Conservation (phyloP, 139 green algal genomes). For the Tetraselmis chui region DNA sequence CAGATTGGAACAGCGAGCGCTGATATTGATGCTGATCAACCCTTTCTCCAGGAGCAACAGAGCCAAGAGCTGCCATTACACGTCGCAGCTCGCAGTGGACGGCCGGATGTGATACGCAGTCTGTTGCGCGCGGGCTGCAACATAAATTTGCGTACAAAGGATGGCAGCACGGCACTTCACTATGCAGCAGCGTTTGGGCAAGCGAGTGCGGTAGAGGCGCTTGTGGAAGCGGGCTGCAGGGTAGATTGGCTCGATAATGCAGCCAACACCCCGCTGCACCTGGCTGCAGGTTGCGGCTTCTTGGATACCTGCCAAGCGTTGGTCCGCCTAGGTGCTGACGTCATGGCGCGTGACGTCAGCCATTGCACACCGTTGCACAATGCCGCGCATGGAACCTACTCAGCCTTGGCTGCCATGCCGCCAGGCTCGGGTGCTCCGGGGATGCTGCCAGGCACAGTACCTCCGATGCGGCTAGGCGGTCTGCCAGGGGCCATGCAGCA, state of each 20-base stretch:
- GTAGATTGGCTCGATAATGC: conserved; percentile 43
- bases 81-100: conserved; percentile 42
- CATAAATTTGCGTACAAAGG: conserved; percentile 25
- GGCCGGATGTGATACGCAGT: conserved; percentile 31
- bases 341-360: conserved; percentile 40
- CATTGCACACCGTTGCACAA: conserved; percentile 57
- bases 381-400: conserved; percentile 57
- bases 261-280: conserved; percentile 51
- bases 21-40: no score
- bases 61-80: conserved; percentile 48
- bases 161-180: conserved; percentile 47
- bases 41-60: conserved; percentile 12
- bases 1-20: no score
- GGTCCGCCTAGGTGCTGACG: conserved; percentile 37
- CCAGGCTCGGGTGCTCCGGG: not conserved
- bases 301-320: conserved; percentile 42
- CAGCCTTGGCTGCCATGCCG: conserved; percentile 42
- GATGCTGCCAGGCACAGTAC: not conserved
- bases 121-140: conserved; percentile 14
- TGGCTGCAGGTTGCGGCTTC: conserved; percentile 57
- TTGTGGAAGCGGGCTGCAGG: conserved; percentile 38
- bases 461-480: not conserved
- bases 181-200: conserved; percentile 57
- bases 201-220: conserved; percentile 30
- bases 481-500: not conserved